phyloP scores from a whole-genome alignment of 306 rosid genomes.

The Cyamopsis tetragonoloba region DNA sequence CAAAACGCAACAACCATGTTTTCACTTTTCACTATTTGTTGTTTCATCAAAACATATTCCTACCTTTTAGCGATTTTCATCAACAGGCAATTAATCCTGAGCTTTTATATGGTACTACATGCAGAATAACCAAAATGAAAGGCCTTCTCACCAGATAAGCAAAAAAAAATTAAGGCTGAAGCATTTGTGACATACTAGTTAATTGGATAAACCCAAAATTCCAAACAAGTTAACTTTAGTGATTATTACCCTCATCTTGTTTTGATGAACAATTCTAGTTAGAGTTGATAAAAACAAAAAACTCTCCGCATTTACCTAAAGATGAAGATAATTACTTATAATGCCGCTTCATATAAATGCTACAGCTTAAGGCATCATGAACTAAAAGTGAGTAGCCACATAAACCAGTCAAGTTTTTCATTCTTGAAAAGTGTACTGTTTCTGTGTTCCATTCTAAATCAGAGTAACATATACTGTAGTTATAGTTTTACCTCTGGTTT shows the following conservation, averaged over 20 bases:
- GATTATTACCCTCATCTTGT: background rate
- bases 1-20: background rate
- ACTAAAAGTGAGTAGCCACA: background rate
- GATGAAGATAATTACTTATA: background rate
- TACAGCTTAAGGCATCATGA: background rate
- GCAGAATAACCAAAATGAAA: background rate
- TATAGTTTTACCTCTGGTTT: conserved; percentile 58
- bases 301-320: background rate
- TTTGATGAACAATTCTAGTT: background rate
- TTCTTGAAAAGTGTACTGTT: background rate
- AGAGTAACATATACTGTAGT: background rate
- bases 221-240: background rate
- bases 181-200: background rate
- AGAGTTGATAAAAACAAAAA: background rate
- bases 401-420: background rate
- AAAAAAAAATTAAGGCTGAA: background rate
- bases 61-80: background rate
- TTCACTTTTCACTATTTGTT: background rate
- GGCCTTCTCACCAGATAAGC: background rate
- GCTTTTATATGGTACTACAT: background rate
- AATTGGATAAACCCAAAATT: background rate
- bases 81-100: background rate
- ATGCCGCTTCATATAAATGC: background rate
- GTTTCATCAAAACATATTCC: background rate
- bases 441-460: background rate